Conservation (phyloP, 163 green algal species). For the Scenedesmus sp. region DNA sequence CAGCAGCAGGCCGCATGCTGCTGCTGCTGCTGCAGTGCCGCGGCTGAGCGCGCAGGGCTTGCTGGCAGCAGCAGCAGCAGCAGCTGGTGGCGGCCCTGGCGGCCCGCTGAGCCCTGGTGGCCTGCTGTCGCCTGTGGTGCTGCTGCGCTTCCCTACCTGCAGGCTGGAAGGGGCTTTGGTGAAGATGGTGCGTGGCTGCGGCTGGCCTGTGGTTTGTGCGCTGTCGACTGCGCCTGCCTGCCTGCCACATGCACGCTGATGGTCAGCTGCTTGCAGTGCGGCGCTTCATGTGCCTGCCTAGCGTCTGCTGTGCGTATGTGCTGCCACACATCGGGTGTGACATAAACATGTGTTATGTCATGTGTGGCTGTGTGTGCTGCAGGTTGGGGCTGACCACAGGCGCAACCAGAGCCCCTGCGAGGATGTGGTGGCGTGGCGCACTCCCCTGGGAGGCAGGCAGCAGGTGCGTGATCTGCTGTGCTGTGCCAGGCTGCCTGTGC, state of each 20-base stretch:
- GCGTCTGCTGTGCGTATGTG: not conserved
- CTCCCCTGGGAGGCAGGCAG: constrained; percentile 49
- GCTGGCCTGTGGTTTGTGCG: not conserved
- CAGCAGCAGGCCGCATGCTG: not conserved
- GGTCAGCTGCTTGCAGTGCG: not conserved
- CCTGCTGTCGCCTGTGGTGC: constrained; percentile 1
- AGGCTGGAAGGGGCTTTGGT: constrained; percentile 16
- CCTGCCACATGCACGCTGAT: not conserved
- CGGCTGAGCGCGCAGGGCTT: not conserved
- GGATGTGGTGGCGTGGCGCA: constrained; percentile 69
- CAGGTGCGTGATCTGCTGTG: not conserved
- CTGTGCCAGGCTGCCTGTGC: not conserved
- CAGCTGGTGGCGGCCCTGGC: not conserved
- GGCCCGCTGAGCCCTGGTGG: not conserved
- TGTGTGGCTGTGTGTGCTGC: not conserved
- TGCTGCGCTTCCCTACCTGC: constrained; percentile 22
- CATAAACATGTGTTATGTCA: no score
- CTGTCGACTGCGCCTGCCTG: not conserved
- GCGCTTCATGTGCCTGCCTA: not conserved
- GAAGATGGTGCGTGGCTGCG: constrained; percentile 12
- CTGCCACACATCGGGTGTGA: no score
- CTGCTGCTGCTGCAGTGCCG: not conserved
- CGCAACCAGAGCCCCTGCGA: constrained; percentile 64
- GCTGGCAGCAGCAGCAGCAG: constrained; percentile 10
- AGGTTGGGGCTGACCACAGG: constrained; percentile 67